These are phyloP conservation scores for Pinus albicaulis DNA, from an alignment of 75 land plant species.

Conservation along the genomic window DNA sequence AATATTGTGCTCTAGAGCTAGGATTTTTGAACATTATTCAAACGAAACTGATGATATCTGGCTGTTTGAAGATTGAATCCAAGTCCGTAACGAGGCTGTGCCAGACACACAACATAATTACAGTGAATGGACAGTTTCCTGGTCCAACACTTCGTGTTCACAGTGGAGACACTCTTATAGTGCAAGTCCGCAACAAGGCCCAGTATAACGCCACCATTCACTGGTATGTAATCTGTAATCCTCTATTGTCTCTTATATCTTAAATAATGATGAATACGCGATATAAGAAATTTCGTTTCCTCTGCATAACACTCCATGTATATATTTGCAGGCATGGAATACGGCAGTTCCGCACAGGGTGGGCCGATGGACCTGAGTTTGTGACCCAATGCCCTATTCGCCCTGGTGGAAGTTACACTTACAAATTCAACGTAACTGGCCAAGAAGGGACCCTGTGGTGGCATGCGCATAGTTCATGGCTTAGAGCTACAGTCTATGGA, in stretches of 20 bases:
- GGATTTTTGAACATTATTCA: too few species aligned
- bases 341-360: not conserved
- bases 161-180: slow-evolving; percentile 14
- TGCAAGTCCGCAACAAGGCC: slow-evolving; percentile 17
- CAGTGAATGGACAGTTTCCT: slow-evolving; percentile 18
- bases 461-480: not conserved
- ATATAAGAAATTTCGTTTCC: too few species aligned
- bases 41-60: not conserved
- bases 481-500: not conserved
- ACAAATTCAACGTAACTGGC: not conserved
- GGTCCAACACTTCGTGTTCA: slow-evolving; percentile 13
- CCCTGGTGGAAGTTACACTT: not conserved
- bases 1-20: too few species aligned
- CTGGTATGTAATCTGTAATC: slow-evolving; percentile 5
- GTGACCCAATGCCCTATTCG: not conserved
- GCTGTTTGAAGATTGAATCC: not conserved
- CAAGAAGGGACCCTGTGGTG: not conserved
- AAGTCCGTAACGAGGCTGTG: not conserved
- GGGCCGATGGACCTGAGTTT: not conserved
- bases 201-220: slow-evolving; percentile 18
- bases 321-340: not conserved
- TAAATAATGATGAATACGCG: too few species aligned
- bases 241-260: too few species aligned
- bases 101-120: not conserved
- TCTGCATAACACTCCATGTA: too few species aligned